Evolutionary conservation across 2,329 filamentous ascomycete genomes (phyloP).

Genomic region (Aspergillus sp.): DNA sequence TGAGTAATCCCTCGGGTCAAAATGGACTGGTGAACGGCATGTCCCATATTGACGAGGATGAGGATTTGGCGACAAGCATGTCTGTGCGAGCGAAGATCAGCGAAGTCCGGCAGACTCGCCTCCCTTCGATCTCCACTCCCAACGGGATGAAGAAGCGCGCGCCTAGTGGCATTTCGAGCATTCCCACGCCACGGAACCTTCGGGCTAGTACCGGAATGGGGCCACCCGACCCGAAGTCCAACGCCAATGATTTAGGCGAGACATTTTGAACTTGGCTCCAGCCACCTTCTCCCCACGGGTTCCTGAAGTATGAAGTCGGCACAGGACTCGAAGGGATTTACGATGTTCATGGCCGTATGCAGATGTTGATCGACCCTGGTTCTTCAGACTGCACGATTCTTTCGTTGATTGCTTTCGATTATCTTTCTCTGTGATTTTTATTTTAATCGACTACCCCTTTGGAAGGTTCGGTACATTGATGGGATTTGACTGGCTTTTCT

Average conservation of each 20-base stretch:
- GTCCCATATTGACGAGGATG: slow-evolving; percentile 55
- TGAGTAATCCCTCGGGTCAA: slow-evolving; percentile 60
- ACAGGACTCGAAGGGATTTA: slow-evolving; percentile 9
- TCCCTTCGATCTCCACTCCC: slow-evolving; percentile 52
- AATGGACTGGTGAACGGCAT: slow-evolving; percentile 57
- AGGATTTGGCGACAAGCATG: slow-evolving; percentile 46
- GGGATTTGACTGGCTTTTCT: slow-evolving; percentile 2
- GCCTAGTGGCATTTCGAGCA: slow-evolving; percentile 46
- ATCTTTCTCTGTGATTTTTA: slow-evolving; percentile 2
- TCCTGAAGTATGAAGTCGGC: slow-evolving; percentile 2
- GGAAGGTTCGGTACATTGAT: slow-evolving; percentile 4
- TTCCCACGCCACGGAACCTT: slow-evolving; percentile 40
- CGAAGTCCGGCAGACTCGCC: slow-evolving; percentile 30
- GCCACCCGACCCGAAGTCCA: slow-evolving; percentile 48
- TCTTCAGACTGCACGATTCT: slow-evolving; percentile 13
- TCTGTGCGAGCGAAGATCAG: slow-evolving; percentile 24
- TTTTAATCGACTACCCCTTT: slow-evolving; percentile 8
- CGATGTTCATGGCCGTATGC: slow-evolving; percentile 21
- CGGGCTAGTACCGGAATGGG: slow-evolving; percentile 46
- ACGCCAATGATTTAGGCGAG: slow-evolving; percentile 56
- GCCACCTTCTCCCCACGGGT: neutral
- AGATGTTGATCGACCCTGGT: slow-evolving; percentile 15
- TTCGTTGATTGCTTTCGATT: slow-evolving; percentile 10
- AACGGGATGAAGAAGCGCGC: slow-evolving; percentile 24
- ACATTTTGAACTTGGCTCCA: slow-evolving; percentile 47